Base-by-base conservation (phyloP, 768 basidiomycete species). In the button mushroom (Agaricus bisporus) region DNA sequence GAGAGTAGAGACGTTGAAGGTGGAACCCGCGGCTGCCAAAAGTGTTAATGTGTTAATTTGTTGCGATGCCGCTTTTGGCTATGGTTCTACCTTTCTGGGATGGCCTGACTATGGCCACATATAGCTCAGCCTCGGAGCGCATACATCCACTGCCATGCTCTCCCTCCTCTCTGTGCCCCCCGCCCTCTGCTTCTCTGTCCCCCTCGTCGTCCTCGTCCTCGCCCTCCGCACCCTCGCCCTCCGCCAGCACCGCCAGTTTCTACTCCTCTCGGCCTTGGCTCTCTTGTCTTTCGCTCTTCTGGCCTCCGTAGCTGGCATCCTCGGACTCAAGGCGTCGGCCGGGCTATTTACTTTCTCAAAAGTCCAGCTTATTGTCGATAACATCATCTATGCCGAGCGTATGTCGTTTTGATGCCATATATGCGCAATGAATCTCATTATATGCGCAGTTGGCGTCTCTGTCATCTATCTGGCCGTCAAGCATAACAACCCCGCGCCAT, bases 211-310 rank as follows among this genome's bases (percentile, higher is more conserved):
- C 29, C 25, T 39, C 41, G 25, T 41, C 29, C 22, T 54, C 46
- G 25, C 43, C 35, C 46, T 54, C 22, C 35, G 29, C 41, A 8
- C 47, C 32, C 8, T 41, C 39, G 3, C 17, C 22, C 55, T 43
- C 18, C 26, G 44, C 29, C 47, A 9, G 17, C 9, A 41, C 26
- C 29, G 37, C 22, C 14, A 28, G 20, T 41, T 49, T 37, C 15
- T 25, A 38, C 48, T 47, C 25, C 49, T 36, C 4, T 26, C 38
- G 17, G 44, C 36, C 15, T 39, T 38, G 11, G 36, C 47, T 7
- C 22, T 50, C 49, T 76, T 71, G 49, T 72, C 71, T 56, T 75
- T 77, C 63, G 78, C 74, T 57, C 73, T 76, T 61, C 76, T 70
- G 36, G 78, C 68, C 65, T 81, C 79, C 18, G 73, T 65, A 28